These are phyloP conservation scores for Cyclotella sp. DNA, from an alignment of 108 stramenopile species.

Conservation along the genomic window DNA sequence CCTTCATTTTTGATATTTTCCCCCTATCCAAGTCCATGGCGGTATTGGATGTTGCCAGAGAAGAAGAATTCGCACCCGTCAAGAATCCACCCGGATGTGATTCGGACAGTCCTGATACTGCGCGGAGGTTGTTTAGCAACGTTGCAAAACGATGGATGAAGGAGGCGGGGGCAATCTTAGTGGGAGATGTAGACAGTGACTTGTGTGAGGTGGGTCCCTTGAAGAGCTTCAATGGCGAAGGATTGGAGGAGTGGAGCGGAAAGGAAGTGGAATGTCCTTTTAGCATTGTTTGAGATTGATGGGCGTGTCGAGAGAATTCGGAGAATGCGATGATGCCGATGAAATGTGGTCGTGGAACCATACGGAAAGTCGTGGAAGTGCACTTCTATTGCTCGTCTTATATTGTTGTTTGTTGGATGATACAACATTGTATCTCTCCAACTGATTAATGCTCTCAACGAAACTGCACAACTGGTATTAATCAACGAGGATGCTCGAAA, in stretches of 20 bases:
- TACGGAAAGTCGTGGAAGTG: no score
- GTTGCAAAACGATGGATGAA: conserved; percentile 75
- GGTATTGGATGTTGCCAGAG: conserved; percentile 88
- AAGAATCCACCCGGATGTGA: conserved; percentile 90
- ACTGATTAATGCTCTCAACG: no score
- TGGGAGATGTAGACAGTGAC: conserved; percentile 53
- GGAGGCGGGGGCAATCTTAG: conserved; percentile 68
- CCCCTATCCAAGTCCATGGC: conserved; percentile 88
- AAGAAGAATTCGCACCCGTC: conserved; percentile 97
- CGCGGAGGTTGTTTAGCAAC: conserved; percentile 65
- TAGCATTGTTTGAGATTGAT: conserved; percentile 37
- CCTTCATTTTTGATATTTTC: conserved; percentile 99
- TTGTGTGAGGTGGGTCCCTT: conserved; percentile 80
- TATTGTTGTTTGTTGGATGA: not conserved
- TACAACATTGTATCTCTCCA: not conserved
- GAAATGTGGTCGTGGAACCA: not conserved
- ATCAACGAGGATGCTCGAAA: no score
- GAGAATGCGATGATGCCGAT: not conserved
- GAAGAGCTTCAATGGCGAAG: conserved; percentile 84
- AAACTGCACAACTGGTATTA: no score
- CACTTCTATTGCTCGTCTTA: not conserved
- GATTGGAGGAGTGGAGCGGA: conserved; percentile 66
- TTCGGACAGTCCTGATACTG: conserved; percentile 87
- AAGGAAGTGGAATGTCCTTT: conserved; percentile 75
- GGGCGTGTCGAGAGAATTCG: not conserved